These are phyloP conservation scores for Cercospora zeae-maydis DNA, from an alignment of 2,329 filamentous ascomycete species.

Conservation along the genomic window DNA sequence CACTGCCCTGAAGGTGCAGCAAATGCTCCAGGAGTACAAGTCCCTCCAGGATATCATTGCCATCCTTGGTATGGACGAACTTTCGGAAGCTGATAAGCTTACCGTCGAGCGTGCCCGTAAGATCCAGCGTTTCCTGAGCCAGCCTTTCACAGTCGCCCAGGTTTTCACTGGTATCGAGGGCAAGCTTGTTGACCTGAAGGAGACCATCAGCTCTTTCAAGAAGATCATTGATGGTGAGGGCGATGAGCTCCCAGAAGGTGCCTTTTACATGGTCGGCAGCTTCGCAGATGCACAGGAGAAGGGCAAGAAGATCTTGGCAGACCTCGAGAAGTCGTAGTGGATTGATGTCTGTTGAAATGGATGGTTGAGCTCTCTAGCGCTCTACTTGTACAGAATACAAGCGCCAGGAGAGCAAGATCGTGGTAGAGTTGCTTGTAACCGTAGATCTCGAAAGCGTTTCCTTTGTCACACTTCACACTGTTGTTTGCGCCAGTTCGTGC, in stretches of 20 bases:
- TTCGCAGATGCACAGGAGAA: slow-evolving; percentile 88
- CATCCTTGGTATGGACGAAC: slow-evolving; percentile 99
- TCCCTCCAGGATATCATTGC: slow-evolving; percentile 98
- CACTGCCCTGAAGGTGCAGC: slow-evolving; percentile 90
- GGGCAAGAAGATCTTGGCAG: slow-evolving; percentile 99
- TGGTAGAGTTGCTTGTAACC: slow-evolving; percentile 26
- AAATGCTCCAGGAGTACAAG: slow-evolving; percentile 99
- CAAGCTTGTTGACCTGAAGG: slow-evolving; percentile 95
- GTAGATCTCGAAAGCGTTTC: slow-evolving; percentile 31
- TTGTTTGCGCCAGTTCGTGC: too few relatives aligned
- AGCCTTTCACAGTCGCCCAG: slow-evolving; percentile 90
- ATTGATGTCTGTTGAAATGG: slow-evolving; percentile 14
- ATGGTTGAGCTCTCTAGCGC: slow-evolving; percentile 25
- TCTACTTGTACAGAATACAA: slow-evolving; percentile 29
- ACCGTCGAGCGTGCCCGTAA: slow-evolving; percentile 99
- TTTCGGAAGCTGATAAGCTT: slow-evolving; percentile 98
- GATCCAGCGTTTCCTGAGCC: slow-evolving; percentile 99
- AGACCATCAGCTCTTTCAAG: slow-evolving; percentile 97
- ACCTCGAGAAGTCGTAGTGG: slow-evolving; percentile 60
- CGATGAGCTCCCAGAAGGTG: slow-evolving; percentile 91
- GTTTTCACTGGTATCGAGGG: slow-evolving; percentile 95
- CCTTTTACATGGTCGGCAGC: slow-evolving; percentile 98
- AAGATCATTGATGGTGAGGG: slow-evolving; percentile 90
- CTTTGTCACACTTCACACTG: slow-evolving; percentile 18
- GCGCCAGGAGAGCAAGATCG: slow-evolving; percentile 26